Base-by-base conservation (phyloP, 2,329 filamentous ascomycete species). In the Leptographium flavum region DNA sequence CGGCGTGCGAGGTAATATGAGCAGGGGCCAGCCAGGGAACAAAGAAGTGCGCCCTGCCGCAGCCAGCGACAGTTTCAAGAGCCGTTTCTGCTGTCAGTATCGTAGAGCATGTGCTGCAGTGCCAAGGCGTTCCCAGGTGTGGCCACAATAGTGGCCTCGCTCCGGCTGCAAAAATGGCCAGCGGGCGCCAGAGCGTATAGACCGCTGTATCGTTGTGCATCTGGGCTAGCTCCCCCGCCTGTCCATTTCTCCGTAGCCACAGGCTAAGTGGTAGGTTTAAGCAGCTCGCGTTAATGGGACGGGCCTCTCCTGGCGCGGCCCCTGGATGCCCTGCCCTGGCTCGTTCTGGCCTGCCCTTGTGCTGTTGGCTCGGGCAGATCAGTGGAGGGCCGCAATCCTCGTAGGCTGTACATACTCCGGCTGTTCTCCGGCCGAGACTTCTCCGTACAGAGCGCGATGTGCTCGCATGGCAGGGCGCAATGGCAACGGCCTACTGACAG, bases 271-370 rank as follows among this genome's bases (percentile, higher is more conserved):
- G 27, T 39, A 30, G 31, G 14, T 17, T 37, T 37, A 15, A 40
- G 31, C 35, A 25, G 37, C n/a, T 14, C 36, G 39, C 10, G 39
- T 39, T 39, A 49, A 40, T 46, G 49, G 49, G 47, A 43, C 45
- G 42, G 49, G 25, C 45, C 47, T 47, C 39, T 37, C 39, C 47
- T 39, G 22, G 36, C n/a, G 22, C 36, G 19, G 36, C 14, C 36
- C 36, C 36, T 38, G 22, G 36, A 5, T 38, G 19, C 19, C 22
- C 22, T 22, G 19, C 36, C 19, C 22, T 38, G 36, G n/a, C 22
- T 38, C 19, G 21, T 38, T 15, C 23, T 10, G 22, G 22, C 17
- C 22, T 39, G 45, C 44, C 45, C 41, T 17, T 42, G 23, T 28
- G 36, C 25, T 38, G 36, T 36, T 28, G 27, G 27, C 27, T 33